phyloP scores from a whole-genome alignment of 2,329 filamentous ascomycete species.

The Aureobasidium pullulans region DNA sequence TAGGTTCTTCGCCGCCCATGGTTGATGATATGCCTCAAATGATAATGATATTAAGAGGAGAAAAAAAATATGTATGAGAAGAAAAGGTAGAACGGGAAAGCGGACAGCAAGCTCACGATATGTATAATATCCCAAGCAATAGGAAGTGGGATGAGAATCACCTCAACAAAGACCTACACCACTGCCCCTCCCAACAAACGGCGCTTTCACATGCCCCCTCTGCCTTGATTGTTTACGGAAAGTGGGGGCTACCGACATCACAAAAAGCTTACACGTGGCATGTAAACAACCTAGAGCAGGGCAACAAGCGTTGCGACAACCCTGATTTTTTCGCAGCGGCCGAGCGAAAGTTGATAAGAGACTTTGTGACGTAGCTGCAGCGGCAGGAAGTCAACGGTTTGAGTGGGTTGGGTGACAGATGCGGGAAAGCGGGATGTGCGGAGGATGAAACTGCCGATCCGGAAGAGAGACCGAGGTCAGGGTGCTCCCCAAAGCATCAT shows the following conservation, averaged over 20 bases:
- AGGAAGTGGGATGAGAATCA: too few species aligned
- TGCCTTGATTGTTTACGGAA: too few species aligned
- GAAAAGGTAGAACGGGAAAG: neutral
- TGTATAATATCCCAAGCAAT: too few species aligned
- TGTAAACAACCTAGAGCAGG: neutral
- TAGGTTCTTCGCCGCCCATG: constrained; percentile 16
- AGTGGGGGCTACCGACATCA: neutral
- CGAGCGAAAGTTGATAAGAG: too few species aligned
- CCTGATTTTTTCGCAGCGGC: too few species aligned
- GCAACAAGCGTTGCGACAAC: too few species aligned
- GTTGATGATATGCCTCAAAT: neutral
- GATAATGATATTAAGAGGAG: neutral
- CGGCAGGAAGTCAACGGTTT: neutral
- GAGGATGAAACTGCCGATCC: neutral
- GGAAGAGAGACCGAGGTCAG: neutral
- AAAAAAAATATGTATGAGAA: neutral
- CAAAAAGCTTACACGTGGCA: neutral
- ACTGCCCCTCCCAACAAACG: neutral
- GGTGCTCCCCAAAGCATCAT: neutral
- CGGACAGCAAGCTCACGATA: neutral
- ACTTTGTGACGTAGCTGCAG: too few species aligned
- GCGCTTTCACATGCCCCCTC: neutral
- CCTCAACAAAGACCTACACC: neutral
- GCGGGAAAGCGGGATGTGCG: neutral
- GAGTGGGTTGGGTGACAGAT: neutral